phyloP scores from a whole-genome alignment of 31 red algal species.

The Porphyra umbilicalis region DNA sequence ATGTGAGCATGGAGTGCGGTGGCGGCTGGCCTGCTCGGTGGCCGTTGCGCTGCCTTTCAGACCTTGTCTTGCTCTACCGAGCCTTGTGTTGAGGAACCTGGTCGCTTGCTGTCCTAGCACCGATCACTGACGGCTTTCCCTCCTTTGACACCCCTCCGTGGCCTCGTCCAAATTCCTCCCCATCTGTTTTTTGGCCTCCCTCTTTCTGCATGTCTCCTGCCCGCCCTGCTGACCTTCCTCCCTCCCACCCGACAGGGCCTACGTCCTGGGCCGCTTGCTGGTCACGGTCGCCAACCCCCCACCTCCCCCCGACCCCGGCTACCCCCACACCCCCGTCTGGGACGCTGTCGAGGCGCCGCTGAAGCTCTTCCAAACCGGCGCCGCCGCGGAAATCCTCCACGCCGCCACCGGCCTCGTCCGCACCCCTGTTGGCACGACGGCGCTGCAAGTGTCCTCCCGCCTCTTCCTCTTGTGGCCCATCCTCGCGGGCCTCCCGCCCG shows the following conservation, averaged over 20 bases:
- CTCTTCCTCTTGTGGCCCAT: slow-evolving; percentile 70
- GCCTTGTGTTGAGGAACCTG: too few relatives aligned
- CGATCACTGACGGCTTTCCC: too few relatives aligned
- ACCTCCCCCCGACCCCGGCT: not conserved
- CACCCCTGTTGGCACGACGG: slow-evolving; percentile 43
- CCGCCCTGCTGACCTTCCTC: slow-evolving; percentile 16
- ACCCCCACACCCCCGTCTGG: slow-evolving; percentile 12
- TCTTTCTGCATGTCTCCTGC: too few relatives aligned
- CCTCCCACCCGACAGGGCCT: not conserved
- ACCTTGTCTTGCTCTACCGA: too few relatives aligned
- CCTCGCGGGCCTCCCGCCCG: slow-evolving; percentile 10
- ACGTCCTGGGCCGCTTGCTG: not conserved
- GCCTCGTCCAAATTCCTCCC: too few relatives aligned
- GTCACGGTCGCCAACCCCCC: not conserved
- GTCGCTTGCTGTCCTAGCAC: too few relatives aligned
- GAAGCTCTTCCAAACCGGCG: slow-evolving; percentile 47
- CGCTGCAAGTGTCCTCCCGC: slow-evolving; percentile 67
- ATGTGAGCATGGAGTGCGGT: too few relatives aligned
- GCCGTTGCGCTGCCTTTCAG: too few relatives aligned
- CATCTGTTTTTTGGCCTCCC: too few relatives aligned
- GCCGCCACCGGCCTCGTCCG: slow-evolving; percentile 46
- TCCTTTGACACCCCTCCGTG: too few relatives aligned
- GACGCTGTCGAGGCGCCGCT: slow-evolving; percentile 26
- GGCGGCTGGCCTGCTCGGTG: too few relatives aligned
- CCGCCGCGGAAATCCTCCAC: slow-evolving; percentile 63